Evolutionary conservation across 352 stramenopile species (phyloP), one percentile per base, ranked within the genome.

Genomic region (Globisporangium okanoganense): DNA sequence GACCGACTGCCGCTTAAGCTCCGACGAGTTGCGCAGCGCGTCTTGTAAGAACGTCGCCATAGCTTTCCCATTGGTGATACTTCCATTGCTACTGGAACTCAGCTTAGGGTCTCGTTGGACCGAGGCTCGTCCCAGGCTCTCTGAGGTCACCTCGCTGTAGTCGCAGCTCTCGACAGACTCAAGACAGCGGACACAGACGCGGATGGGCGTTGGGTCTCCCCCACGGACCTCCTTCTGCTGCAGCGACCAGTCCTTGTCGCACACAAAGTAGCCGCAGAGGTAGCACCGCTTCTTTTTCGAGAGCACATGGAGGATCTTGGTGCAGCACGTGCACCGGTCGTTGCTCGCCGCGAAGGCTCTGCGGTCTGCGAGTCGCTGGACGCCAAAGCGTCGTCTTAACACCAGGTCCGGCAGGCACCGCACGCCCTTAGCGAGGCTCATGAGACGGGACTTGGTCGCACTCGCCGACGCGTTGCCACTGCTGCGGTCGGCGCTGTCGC

Each of bases 241-340:
- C 41, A 75, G 72, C 58, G 35, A 43, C 50, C 65, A 76, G 45
- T 73, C 74, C 27, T 69, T 66, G n/a, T 76, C 70, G 44, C 73
- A 81, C 20, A 81, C 69, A 36, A 61, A 63, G 49, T 77, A 68
- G 35, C 73, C 70, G 36, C 73, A 78, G 10, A 81, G 58, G 25
- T 70, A 65, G 47, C 73, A 81, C 8, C 71, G 64, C 56, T 76
- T 78, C 48, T 71, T 73, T 49, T 69, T 68, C 3, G 60, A 56
- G 40, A 71, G 51, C 18, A 79, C 3, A 5, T 69, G 57, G 35
- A 90, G 61, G 20, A 66, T 75, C 58, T 78, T 82, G 12, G 72
- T 76, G 40, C 82, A 91, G 60, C 73, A 80, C 29, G 81, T 78
- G 52, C 82, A 91, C 27, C 68, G 71, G 5, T 67, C 64, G 66